Percentiles rank a stretch among this genome's conserved stretches.
phyloP scores from a whole-genome alignment of 1,139 yeast genomes.

The Candida sojae region DNA sequence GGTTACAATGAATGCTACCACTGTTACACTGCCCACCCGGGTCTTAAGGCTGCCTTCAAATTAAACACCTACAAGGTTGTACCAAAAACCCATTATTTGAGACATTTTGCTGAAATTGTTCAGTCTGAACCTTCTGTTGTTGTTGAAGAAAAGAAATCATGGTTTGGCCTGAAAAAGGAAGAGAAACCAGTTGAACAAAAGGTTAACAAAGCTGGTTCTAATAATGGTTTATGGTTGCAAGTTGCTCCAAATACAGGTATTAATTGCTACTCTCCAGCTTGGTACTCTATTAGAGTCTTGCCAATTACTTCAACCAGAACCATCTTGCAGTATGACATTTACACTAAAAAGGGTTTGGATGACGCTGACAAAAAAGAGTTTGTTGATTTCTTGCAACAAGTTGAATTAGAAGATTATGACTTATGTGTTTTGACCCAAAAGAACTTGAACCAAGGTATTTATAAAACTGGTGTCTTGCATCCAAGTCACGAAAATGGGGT shows the following conservation, averaged over 20 bases:
- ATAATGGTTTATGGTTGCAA: conserved; percentile 63
- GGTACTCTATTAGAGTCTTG: conserved; percentile 62
- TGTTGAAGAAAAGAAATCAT: conserved; percentile 23
- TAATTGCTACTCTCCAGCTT: conserved; percentile 66
- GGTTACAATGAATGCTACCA: conserved; percentile 70
- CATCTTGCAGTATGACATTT: conserved; percentile 59
- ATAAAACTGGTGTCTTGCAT: conserved; percentile 57
- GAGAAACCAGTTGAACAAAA: conserved; percentile 10
- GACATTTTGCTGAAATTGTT: conserved; percentile 47
- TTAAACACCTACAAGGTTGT: conserved; percentile 68
- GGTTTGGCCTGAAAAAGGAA: conserved; percentile 49
- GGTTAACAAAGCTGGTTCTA: conserved; percentile 56
- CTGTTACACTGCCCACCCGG: conserved; percentile 69
- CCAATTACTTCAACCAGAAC: conserved; percentile 56
- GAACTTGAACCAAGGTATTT: conserved; percentile 60
- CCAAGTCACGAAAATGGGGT: conserved; percentile 63
- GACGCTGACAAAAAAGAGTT: conserved; percentile 56
- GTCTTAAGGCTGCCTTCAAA: conserved; percentile 54
- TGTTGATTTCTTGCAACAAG: conserved; percentile 62
- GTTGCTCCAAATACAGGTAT: conserved; percentile 59
- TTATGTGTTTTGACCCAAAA: conserved; percentile 60
- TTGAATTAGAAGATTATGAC: conserved; percentile 61
- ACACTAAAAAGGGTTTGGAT: conserved; percentile 58
- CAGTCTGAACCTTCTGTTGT: conserved; percentile 11
- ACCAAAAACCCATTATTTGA: conserved; percentile 58